Conservation (phyloP, 257 asterid genomes). For the Solanum piurae region DNA sequence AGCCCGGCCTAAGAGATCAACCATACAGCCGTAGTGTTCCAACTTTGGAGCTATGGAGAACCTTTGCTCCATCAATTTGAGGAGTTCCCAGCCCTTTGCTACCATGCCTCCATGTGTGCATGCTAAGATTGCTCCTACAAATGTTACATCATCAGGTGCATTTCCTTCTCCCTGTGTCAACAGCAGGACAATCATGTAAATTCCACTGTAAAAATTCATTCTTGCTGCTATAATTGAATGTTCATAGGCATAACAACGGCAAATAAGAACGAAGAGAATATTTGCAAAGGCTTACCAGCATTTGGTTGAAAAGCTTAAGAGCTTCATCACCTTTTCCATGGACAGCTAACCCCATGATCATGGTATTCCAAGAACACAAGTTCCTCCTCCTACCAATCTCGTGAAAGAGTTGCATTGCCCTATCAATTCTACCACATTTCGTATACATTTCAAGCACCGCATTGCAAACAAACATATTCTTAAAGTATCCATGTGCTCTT, state of each 20-base stretch:
- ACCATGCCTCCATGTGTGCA: slow-evolving; percentile 84
- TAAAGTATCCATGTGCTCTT: slow-evolving; percentile 41
- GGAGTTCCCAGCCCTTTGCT: slow-evolving; percentile 36
- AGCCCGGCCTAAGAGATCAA: slow-evolving; percentile 81
- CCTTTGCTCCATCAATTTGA: slow-evolving; percentile 33
- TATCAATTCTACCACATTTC: slow-evolving; percentile 68
- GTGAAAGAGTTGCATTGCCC: slow-evolving; percentile 50
- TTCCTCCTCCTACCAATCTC: slow-evolving; percentile 48
- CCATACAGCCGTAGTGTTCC: slow-evolving; percentile 47
- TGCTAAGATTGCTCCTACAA: slow-evolving; percentile 73
- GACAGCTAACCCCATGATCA: slow-evolving; percentile 79
- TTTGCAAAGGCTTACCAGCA: slow-evolving; percentile 40
- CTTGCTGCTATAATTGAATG: background rate
- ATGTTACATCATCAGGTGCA: slow-evolving; percentile 74
- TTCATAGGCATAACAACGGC: background rate
- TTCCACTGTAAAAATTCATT: background rate
- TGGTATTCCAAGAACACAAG: slow-evolving; percentile 73
- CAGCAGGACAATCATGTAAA: background rate
- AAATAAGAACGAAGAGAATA: background rate
- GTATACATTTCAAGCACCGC: slow-evolving; percentile 61
- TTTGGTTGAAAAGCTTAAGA: slow-evolving; percentile 40
- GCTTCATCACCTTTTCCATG: slow-evolving; percentile 67
- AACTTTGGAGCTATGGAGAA: slow-evolving; percentile 29
- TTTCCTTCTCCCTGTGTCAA: slow-evolving; percentile 39
- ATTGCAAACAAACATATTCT: slow-evolving; percentile 52